Evolutionary conservation across 495 filamentous ascomycete species (phyloP).

Genomic region (Gamarada debralockiae): DNA sequence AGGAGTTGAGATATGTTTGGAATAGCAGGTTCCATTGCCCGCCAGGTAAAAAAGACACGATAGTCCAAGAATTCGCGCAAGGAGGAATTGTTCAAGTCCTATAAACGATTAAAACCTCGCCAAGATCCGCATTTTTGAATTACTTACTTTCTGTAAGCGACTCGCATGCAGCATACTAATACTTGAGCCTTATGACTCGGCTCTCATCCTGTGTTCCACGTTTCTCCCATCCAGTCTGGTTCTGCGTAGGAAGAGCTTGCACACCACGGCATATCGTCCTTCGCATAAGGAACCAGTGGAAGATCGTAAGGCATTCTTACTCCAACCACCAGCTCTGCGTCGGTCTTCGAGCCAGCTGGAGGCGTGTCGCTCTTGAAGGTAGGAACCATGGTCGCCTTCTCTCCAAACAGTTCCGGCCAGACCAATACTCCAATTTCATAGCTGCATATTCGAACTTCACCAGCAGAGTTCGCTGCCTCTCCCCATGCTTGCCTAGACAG

Average conservation of each 20-base stretch:
- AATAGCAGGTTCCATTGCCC: too few relatives aligned
- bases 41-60: too few relatives aligned
- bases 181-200: too few relatives aligned
- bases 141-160: too few relatives aligned
- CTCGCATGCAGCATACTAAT: too few relatives aligned
- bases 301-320: constrained; percentile 82
- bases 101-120: too few relatives aligned
- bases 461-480: constrained; percentile 43
- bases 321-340: constrained; percentile 46
- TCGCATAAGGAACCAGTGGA: constrained; percentile 62
- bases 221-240: constrained; percentile 54
- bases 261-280: constrained; percentile 73
- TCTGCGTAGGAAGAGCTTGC: constrained; percentile 57
- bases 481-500: constrained; percentile 91
- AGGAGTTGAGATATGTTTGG: too few relatives aligned
- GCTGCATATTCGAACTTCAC: constrained; percentile 67
- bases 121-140: too few relatives aligned
- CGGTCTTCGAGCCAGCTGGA: background rate
- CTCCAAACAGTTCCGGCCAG: constrained; percentile 68
- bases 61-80: too few relatives aligned
- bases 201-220: constrained; percentile 3
- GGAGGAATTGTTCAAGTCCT: too few relatives aligned
- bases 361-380: constrained; percentile 61
- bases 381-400: constrained; percentile 57
- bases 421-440: constrained; percentile 86